Percentiles rank a stretch among this genome's conserved stretches.
Conservation (phyloP, 495 filamentous ascomycete species). For the Hypoxylon cercidicola region DNA sequence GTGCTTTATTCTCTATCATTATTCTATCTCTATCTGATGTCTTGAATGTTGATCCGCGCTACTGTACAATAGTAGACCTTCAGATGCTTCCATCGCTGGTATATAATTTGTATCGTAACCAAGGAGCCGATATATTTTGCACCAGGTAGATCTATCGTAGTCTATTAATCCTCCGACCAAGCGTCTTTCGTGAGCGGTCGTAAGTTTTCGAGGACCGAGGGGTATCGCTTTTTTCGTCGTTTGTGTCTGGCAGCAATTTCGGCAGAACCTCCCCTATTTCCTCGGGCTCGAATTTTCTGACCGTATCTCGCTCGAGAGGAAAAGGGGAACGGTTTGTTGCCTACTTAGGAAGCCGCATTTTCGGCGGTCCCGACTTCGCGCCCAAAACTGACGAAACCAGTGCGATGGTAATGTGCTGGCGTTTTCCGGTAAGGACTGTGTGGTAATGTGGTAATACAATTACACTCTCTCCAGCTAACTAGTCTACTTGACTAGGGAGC, state of each 20-base stretch:
- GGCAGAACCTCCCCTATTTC: neutral
- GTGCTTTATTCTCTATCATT: too few species aligned
- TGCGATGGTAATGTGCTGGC: conserved; percentile 26
- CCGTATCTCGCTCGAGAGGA: neutral
- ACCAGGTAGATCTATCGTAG: too few species aligned
- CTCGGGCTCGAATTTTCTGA: neutral
- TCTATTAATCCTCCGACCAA: too few species aligned
- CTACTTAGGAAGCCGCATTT: neutral
- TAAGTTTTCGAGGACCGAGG: too few species aligned
- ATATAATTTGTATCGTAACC: too few species aligned
- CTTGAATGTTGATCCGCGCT: too few species aligned
- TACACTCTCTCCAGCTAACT: conserved; percentile 34
- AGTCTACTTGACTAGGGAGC: conserved; percentile 29
- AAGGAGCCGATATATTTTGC: too few species aligned
- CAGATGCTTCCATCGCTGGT: too few species aligned
- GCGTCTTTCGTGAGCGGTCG: neutral
- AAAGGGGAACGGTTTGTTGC: neutral
- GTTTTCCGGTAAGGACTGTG: conserved; percentile 41
- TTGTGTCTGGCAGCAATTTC: neutral
- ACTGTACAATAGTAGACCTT: too few species aligned
- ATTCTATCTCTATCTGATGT: too few species aligned
- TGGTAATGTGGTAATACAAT: conserved; percentile 24
- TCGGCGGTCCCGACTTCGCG: neutral
- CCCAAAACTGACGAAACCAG: neutral
- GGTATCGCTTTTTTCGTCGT: neutral